phyloP scores from a whole-genome alignment of 2,329 filamentous ascomycete species.

The Colletotrichum orchidophilum region DNA sequence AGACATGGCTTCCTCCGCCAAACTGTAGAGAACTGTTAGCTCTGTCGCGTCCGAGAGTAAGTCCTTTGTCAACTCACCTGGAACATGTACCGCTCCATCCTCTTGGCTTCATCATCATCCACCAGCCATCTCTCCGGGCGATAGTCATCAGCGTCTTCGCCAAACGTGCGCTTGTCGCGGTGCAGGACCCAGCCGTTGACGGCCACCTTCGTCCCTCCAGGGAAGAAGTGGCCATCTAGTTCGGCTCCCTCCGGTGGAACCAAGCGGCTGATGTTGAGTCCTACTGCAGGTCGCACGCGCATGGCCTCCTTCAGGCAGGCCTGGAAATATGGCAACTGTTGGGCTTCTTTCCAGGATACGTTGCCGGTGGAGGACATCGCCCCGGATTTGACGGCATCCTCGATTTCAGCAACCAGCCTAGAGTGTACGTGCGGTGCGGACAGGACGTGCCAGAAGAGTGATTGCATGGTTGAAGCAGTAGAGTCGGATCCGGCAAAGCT shows the following conservation, averaged over 20 bases:
- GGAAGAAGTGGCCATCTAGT: slow-evolving; percentile 60
- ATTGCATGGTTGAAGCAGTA: slow-evolving; percentile 67
- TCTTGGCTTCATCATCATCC: slow-evolving; percentile 51
- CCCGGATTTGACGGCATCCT: slow-evolving; percentile 47
- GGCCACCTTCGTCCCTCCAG: slow-evolving; percentile 61
- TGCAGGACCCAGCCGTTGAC: slow-evolving; percentile 65
- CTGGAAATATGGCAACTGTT: slow-evolving; percentile 62
- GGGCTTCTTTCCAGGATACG: slow-evolving; percentile 57
- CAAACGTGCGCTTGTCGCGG: slow-evolving; percentile 58
- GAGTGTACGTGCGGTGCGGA: slow-evolving; percentile 53
- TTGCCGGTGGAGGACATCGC: slow-evolving; percentile 50
- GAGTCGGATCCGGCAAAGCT: slow-evolving; percentile 70
- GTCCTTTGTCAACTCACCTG: slow-evolving; percentile 53
- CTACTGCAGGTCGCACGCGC: slow-evolving; percentile 64
- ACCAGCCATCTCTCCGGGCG: slow-evolving; percentile 65
- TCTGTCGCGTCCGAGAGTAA: background rate
- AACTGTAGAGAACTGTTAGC: slow-evolving; percentile 48
- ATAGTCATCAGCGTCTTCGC: slow-evolving; percentile 60
- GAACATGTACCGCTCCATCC: slow-evolving; percentile 65
- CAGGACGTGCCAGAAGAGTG: slow-evolving; percentile 62
- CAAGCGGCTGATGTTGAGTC: slow-evolving; percentile 60
- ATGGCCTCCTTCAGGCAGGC: slow-evolving; percentile 66
- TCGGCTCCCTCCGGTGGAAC: slow-evolving; percentile 61
- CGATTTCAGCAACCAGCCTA: slow-evolving; percentile 54
- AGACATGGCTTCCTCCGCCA: slow-evolving; percentile 63